These are phyloP conservation scores for Dryadomyces quercivorus DNA, from an alignment of 2,329 filamentous ascomycete species.

Conservation along the genomic window DNA sequence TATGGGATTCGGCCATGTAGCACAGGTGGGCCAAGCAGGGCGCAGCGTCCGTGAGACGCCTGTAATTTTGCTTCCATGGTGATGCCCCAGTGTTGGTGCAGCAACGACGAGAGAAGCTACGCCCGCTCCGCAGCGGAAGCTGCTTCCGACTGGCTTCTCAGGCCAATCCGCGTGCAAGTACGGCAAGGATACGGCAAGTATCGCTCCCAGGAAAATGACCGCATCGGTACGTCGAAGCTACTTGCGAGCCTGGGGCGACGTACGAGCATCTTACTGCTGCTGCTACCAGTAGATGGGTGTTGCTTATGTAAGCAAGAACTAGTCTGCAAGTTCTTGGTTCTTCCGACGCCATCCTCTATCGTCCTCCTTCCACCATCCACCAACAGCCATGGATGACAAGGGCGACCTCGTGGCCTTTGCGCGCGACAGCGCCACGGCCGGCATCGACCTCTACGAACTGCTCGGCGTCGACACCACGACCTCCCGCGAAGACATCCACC, in stretches of 20 bases:
- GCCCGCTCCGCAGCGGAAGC: not conserved
- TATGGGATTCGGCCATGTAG: not conserved
- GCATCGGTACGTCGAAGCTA: not conserved
- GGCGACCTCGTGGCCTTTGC: conserved; percentile 39
- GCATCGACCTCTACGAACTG: conserved; percentile 66
- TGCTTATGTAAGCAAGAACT: conserved; percentile 7
- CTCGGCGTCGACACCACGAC: conserved; percentile 55
- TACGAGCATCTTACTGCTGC: no score
- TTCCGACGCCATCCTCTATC: no score
- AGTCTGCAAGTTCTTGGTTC: no score
- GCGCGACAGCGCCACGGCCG: conserved; percentile 46
- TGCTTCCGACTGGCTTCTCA: not conserved
- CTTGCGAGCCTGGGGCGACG: no score
- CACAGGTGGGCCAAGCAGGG: not conserved
- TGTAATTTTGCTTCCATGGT: not conserved
- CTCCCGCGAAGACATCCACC: conserved; percentile 60
- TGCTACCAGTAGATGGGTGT: not conserved
- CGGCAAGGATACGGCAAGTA: not conserved
- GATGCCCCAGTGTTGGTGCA: conserved; percentile 4
- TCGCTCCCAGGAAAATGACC: not conserved
- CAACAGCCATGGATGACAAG: conserved; percentile 19
- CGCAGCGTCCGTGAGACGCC: not conserved
- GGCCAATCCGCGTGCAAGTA: not conserved
- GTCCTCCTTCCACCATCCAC: not conserved
- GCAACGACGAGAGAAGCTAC: not conserved